A percentile compares a stretch with the other conserved stretches of the same genome.
These are phyloP conservation scores for Aspergillus bridgeri DNA, from an alignment of 495 filamentous ascomycete species.

Conservation along the genomic window DNA sequence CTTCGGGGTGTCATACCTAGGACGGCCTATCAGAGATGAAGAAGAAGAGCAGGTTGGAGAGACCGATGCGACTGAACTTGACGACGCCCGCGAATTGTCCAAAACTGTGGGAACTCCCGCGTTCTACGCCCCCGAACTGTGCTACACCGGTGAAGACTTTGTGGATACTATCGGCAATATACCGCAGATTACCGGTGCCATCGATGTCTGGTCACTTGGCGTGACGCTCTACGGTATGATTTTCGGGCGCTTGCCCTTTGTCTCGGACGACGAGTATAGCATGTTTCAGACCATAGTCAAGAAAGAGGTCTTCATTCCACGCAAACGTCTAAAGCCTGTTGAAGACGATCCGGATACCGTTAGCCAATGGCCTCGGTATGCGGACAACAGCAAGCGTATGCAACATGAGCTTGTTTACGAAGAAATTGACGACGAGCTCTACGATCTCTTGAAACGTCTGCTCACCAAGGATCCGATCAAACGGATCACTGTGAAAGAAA, in stretches of 20 bases:
- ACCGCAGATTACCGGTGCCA: conserved; percentile 62
- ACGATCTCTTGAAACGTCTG: conserved; percentile 76
- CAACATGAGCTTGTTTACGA: conserved; percentile 79
- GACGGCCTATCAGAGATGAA: conserved; percentile 75
- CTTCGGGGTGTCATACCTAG: conserved; percentile 97
- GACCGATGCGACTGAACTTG: conserved; percentile 76
- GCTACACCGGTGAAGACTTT: conserved; percentile 62
- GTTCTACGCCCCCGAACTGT: conserved; percentile 98
- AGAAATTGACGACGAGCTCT: conserved; percentile 74
- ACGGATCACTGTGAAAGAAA: conserved; percentile 84
- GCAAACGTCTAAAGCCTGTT: conserved; percentile 72
- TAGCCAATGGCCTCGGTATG: conserved; percentile 26
- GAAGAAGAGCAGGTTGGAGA: conserved; percentile 75
- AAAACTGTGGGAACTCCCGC: conserved; percentile 98
- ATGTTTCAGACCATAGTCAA: conserved; percentile 89
- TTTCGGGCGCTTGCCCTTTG: conserved; percentile 88
- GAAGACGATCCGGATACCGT: conserved; percentile 51
- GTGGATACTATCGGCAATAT: conserved; percentile 41
- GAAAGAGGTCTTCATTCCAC: conserved; percentile 83
- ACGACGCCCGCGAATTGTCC: conserved; percentile 88
- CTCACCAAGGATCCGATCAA: conserved; percentile 85
- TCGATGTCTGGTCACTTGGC: conserved; percentile 96
- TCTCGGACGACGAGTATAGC: conserved; percentile 83
- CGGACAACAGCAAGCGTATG: conserved; percentile 49
- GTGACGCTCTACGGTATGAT: conserved; percentile 95